phyloP scores from a whole-genome alignment of 441 rosid genomes.

The Adansonia grandidieri region DNA sequence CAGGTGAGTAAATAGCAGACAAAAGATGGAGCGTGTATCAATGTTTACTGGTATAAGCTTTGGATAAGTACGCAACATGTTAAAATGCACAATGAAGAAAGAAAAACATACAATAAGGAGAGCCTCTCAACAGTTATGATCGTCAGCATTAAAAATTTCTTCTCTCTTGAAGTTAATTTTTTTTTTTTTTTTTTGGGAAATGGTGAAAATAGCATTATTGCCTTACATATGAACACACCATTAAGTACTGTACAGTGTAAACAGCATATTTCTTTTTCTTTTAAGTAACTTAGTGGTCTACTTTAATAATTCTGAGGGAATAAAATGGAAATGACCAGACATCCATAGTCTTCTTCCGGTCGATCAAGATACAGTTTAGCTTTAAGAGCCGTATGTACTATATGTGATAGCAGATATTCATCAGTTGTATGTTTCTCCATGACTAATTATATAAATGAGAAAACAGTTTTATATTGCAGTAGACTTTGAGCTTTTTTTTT shows the following conservation, averaged over 20 bases:
- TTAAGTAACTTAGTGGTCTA: not conserved
- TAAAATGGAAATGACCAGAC: not conserved
- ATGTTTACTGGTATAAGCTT: not conserved
- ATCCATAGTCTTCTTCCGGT: not conserved
- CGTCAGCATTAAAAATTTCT: not conserved
- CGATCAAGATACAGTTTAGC: not conserved
- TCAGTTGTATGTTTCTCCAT: not conserved
- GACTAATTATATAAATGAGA: not conserved
- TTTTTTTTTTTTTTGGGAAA: not conserved
- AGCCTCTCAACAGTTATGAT: not conserved
- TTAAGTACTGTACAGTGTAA: not conserved
- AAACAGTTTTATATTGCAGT: not conserved
- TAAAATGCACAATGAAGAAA: not conserved
- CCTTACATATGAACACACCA: not conserved
- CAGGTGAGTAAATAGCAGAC: conserved; percentile 54
- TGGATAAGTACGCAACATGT: not conserved
- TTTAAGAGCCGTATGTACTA: not conserved
- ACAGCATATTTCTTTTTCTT: not conserved
- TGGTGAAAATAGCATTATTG: not conserved
- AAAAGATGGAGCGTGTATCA: not conserved
- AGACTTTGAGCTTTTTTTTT: not conserved
- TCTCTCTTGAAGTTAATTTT: not conserved
- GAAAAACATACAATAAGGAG: not conserved
- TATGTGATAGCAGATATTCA: not conserved
- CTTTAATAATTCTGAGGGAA: not conserved